Conservation (phyloP, 768 basidiomycete species). For the Boletales sp. region DNA sequence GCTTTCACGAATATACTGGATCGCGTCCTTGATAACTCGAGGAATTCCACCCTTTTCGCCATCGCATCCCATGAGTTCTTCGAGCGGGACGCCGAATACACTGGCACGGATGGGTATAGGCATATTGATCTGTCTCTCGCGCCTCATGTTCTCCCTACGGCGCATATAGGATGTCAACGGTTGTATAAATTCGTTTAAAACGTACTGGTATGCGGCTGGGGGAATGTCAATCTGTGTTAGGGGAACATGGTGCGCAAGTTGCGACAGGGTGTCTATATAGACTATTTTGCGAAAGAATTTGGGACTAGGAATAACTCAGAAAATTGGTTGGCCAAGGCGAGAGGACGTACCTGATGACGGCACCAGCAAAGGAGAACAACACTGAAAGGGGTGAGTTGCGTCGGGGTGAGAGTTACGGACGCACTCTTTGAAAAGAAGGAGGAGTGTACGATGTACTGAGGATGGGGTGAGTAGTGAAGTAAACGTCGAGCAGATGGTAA, state of each 20-base stretch:
- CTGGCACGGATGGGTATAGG: constrained; percentile 59
- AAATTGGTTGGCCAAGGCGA: background rate
- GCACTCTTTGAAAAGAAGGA: constrained; percentile 85
- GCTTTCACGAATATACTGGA: constrained; percentile 64
- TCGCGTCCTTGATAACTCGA: constrained; percentile 71
- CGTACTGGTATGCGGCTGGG: constrained; percentile 78
- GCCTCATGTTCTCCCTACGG: constrained; percentile 71
- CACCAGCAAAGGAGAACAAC: constrained; percentile 85
- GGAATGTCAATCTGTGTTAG: constrained; percentile 87
- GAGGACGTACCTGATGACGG: constrained; percentile 70
- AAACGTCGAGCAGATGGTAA: background rate
- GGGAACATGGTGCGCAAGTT: constrained; percentile 72
- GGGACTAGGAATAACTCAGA: constrained; percentile 47
- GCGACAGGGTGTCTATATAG: constrained; percentile 75
- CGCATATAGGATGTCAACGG: background rate
- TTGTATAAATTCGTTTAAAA: constrained; percentile 8
- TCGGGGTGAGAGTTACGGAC: constrained; percentile 13
- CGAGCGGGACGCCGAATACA: constrained; percentile 77
- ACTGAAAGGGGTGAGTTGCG: constrained; percentile 42
- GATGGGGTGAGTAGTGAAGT: constrained; percentile 5
- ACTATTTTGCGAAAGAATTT: constrained; percentile 86
- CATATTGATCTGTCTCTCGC: constrained; percentile 65
- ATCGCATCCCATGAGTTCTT: constrained; percentile 78
- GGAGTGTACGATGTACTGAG: constrained; percentile 81
- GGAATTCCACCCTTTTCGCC: constrained; percentile 85